Conservation (phyloP, 176 grass and related monocot genomes). For the Tillandsia leiboldiana region DNA sequence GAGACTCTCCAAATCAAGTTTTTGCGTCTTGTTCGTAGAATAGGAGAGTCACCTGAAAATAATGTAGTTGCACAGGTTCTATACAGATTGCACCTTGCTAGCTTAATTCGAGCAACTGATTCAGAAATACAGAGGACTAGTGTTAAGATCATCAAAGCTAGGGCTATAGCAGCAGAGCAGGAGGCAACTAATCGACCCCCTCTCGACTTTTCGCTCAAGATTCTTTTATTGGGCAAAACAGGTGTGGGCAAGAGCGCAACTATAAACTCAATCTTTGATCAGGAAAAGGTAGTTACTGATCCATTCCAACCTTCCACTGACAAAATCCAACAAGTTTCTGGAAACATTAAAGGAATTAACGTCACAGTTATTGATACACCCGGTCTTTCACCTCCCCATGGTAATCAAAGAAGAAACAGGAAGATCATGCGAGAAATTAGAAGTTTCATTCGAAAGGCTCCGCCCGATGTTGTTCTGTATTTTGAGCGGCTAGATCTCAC, state of each 20-base stretch:
- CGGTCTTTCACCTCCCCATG: constrained; percentile 45
- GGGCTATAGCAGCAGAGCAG: constrained; percentile 47
- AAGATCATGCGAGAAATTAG: constrained; percentile 61
- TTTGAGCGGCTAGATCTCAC: constrained; percentile 68
- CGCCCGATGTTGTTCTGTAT: constrained; percentile 73
- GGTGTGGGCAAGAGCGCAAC: constrained; percentile 69
- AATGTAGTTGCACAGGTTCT: constrained; percentile 56
- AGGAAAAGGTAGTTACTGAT: constrained; percentile 34
- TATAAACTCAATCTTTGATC: constrained; percentile 65
- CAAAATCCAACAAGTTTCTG: constrained; percentile 47
- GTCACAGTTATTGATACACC: constrained; percentile 88
- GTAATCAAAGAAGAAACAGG: constrained; percentile 46
- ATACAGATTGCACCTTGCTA: constrained; percentile 66
- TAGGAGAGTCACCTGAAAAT: constrained; percentile 39
- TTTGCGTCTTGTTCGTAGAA: constrained; percentile 44
- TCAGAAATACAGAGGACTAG: constrained; percentile 45
- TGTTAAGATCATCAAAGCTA: constrained; percentile 48
- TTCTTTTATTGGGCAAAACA: constrained; percentile 65
- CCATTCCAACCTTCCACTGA: constrained; percentile 41
- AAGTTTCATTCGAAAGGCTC: constrained; percentile 56
- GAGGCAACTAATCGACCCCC: constrained; percentile 30
- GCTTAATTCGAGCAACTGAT: constrained; percentile 55
- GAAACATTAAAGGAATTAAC: constrained; percentile 66
- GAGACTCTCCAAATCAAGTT: constrained; percentile 69
- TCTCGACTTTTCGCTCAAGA: constrained; percentile 46